phyloP scores from a whole-genome alignment of 805 yeast species.

The Ogataea parapolymorpha region DNA sequence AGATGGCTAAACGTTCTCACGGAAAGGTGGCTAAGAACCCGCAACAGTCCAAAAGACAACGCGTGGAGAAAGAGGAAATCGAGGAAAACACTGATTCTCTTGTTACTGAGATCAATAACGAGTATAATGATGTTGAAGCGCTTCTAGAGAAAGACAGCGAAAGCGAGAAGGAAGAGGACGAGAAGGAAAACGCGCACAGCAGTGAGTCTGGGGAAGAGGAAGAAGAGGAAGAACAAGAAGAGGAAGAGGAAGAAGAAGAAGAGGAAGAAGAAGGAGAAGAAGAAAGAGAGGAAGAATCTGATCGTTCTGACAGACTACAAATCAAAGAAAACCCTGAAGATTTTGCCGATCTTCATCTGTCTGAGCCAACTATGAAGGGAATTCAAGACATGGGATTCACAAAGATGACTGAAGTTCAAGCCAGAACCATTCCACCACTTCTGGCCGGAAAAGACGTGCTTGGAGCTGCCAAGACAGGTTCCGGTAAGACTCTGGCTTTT shows the following conservation, averaged over 20 bases:
- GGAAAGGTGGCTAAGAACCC: slow-evolving; percentile 2
- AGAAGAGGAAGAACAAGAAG: slow-evolving; percentile 30
- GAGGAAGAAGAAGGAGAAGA: slow-evolving; percentile 27
- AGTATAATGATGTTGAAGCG: slow-evolving; percentile 55
- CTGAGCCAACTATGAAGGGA: slow-evolving; percentile 79
- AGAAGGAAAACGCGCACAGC: slow-evolving; percentile 19
- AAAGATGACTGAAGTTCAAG: slow-evolving; percentile 91
- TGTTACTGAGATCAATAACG: slow-evolving; percentile 54
- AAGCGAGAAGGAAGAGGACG: slow-evolving; percentile 25
- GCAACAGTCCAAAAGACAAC: slow-evolving; percentile 14
- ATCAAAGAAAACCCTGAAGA: slow-evolving; percentile 23
- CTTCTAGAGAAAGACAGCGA: slow-evolving; percentile 31
- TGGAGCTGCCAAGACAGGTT: slow-evolving; percentile 99
- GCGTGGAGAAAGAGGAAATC: slow-evolving; percentile 9
- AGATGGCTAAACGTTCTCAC: slow-evolving; percentile 11
- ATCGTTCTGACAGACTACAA: slow-evolving; percentile 34
- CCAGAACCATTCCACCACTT: slow-evolving; percentile 93
- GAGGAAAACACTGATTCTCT: slow-evolving; percentile 38
- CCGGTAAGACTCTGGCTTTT: slow-evolving; percentile 96
- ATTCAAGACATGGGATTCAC: slow-evolving; percentile 86
- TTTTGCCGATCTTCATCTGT: slow-evolving; percentile 58
- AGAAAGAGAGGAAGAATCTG: slow-evolving; percentile 6
- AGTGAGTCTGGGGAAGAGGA: slow-evolving; percentile 13
- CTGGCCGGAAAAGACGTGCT: slow-evolving; percentile 95
- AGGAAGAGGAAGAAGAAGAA: slow-evolving; percentile 12